Conservation (phyloP, 2,329 filamentous ascomycete genomes). For the Blumeria graminis region DNA sequence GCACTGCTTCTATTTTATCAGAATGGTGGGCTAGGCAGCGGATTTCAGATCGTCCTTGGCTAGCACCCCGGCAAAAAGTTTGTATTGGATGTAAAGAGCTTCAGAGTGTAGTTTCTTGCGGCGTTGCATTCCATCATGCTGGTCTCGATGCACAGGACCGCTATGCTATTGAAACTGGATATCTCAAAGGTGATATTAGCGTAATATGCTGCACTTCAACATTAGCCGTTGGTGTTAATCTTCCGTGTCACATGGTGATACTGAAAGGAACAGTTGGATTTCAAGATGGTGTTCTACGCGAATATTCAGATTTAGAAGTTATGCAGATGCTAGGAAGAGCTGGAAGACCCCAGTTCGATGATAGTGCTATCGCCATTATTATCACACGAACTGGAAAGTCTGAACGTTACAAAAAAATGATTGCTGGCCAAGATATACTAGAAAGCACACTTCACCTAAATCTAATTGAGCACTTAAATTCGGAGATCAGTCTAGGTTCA, state of each 20-base stretch:
- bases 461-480: slow-evolving; percentile 63
- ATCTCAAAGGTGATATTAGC: slow-evolving; percentile 43
- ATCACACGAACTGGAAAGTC: slow-evolving; percentile 46
- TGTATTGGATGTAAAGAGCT: slow-evolving; percentile 34
- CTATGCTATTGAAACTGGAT: slow-evolving; percentile 39
- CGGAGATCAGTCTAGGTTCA: slow-evolving; percentile 56
- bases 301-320: slow-evolving; percentile 62
- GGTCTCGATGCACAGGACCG: slow-evolving; percentile 44
- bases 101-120: slow-evolving; percentile 23
- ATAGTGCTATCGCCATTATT: slow-evolving; percentile 52
- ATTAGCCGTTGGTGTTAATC: slow-evolving; percentile 58
- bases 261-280: slow-evolving; percentile 57
- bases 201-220: slow-evolving; percentile 79
- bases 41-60: slow-evolving; percentile 35
- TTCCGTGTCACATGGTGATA: slow-evolving; percentile 63
- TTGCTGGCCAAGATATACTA: slow-evolving; percentile 45
- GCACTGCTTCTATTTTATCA: slow-evolving; percentile 42
- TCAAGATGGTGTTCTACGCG: slow-evolving; percentile 32
- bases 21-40: slow-evolving; percentile 34
- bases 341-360: slow-evolving; percentile 62
- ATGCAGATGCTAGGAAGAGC: slow-evolving; percentile 83
- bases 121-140: slow-evolving; percentile 66
- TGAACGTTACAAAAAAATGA: slow-evolving; percentile 44
- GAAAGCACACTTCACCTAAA: slow-evolving; percentile 63
- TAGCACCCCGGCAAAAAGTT: slow-evolving; percentile 25